Evolutionary conservation across 2,329 filamentous ascomycete species (phyloP).

Genomic region (Stagonosporopsis chrysanthemi): DNA sequence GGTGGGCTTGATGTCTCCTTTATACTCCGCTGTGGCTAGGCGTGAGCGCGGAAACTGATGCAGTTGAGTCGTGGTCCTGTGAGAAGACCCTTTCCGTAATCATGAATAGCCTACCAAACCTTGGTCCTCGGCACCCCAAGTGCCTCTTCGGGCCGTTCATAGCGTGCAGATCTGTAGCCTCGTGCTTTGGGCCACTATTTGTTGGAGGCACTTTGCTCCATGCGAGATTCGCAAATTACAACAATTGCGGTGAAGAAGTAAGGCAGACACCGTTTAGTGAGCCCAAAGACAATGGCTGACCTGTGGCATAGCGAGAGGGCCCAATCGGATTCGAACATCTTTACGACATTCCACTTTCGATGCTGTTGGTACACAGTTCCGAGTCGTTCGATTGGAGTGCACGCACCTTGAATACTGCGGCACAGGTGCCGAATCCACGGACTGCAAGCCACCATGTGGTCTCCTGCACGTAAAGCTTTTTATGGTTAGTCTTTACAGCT

Average conservation of each 20-base stretch:
- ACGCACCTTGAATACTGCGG: conserved; percentile 6
- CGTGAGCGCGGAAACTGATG: conserved; percentile 6
- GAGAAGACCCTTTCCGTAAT: conserved; percentile 8
- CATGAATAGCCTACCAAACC: conserved; percentile 12
- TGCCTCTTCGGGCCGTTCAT: conserved; percentile 16
- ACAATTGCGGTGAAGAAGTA: conserved; percentile 18
- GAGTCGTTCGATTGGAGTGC: conserved; percentile 4
- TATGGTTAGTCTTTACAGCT: conserved; percentile 14
- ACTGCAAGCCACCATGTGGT: conserved; percentile 16
- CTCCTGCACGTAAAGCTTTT: conserved; percentile 12
- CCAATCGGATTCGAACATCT: conserved; percentile 7
- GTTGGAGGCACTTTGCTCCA: not conserved
- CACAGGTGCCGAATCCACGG: conserved; percentile 16
- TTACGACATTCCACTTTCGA: conserved; percentile 8
- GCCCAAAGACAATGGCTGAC: conserved; percentile 9
- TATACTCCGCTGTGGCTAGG: conserved; percentile 9
- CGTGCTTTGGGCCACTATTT: conserved; percentile 1
- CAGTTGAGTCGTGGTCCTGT: conserved; percentile 10
- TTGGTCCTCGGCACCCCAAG: conserved; percentile 15
- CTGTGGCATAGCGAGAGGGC: not conserved
- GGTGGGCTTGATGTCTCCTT: conserved; percentile 5
- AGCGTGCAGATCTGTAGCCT: conserved; percentile 6
- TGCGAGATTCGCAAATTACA: conserved; percentile 1
- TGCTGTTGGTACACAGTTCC: not conserved
- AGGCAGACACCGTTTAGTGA: conserved; percentile 13